Conservation (phyloP, 2,329 filamentous ascomycete species). For the Capronia epimyces region DNA sequence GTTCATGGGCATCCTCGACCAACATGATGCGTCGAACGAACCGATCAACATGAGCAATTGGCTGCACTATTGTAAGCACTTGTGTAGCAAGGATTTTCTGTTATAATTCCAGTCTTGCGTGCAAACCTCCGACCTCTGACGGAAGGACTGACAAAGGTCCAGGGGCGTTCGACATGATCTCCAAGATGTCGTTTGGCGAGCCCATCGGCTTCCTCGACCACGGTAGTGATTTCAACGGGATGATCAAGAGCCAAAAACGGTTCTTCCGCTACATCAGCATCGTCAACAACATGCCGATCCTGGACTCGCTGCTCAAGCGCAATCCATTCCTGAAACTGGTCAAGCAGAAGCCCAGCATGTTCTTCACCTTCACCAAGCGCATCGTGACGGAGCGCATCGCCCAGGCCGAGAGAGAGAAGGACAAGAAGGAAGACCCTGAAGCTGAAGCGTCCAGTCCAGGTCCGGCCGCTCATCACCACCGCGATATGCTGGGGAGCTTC, state of each 20-base stretch:
- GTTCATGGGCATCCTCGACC: conserved; percentile 42
- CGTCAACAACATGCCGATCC: conserved; percentile 15
- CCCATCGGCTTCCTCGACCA: conserved; percentile 32
- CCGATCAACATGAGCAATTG: conserved; percentile 13
- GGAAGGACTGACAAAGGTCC: background rate
- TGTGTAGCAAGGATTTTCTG: conserved; percentile 23
- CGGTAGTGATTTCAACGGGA: conserved; percentile 3
- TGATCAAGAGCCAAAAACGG: conserved; percentile 5
- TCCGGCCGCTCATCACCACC: background rate
- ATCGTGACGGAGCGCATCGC: conserved; percentile 4
- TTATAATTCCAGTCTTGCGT: too few species aligned
- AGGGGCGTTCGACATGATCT: conserved; percentile 31
- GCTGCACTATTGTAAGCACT: conserved; percentile 29
- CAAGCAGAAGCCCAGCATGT: conserved; percentile 10
- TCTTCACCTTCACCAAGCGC: conserved; percentile 1
- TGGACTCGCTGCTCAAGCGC: conserved; percentile 10
- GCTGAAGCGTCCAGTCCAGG: conserved; percentile 4
- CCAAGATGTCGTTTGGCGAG: conserved; percentile 33
- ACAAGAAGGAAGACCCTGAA: conserved; percentile 7
- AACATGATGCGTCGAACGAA: conserved; percentile 26
- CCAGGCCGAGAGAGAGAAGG: too few species aligned
- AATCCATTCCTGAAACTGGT: conserved; percentile 5
- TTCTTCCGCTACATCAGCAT: conserved; percentile 7
- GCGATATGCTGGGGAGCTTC: conserved; percentile 8
- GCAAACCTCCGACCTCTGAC: too few species aligned